phyloP scores from a whole-genome alignment of 441 rosid genomes.

The Melianthus villosus region DNA sequence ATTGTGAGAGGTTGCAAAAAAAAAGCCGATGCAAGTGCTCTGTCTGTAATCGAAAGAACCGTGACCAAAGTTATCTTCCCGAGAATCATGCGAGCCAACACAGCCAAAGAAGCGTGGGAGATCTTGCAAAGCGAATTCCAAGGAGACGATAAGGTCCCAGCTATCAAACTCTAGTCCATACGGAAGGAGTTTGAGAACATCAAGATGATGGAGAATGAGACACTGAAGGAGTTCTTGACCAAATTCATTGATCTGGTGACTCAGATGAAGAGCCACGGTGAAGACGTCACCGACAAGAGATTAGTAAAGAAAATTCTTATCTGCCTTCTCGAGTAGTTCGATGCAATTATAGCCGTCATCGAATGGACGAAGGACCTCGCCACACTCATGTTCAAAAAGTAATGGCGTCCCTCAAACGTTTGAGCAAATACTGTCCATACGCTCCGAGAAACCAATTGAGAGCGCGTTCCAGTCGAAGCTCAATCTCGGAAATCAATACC shows the following conservation, averaged over 20 bases:
- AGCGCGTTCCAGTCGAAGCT: no score
- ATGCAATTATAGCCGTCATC: no score
- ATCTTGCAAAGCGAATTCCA: background rate
- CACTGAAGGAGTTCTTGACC: background rate
- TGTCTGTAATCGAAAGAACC: background rate
- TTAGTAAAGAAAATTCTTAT: background rate
- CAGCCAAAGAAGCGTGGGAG: background rate
- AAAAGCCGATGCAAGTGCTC: background rate
- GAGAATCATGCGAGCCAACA: background rate
- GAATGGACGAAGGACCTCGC: no score
- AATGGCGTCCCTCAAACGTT: no score
- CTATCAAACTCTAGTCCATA: background rate
- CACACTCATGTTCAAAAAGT: no score
- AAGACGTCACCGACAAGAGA: no score
- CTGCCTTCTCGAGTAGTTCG: no score
- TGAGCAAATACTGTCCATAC: no score
- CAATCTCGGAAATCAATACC: background rate
- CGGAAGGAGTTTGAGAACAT: constrained; percentile 1
- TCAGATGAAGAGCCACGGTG: no score
- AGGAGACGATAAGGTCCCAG: background rate
- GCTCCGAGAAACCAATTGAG: no score
- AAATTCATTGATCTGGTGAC: no score
- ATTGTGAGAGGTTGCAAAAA: background rate
- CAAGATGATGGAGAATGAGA: background rate
- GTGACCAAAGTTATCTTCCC: background rate